Conservation (phyloP, 805 yeast genomes). For the Myxozyma vanderwaltii region DNA sequence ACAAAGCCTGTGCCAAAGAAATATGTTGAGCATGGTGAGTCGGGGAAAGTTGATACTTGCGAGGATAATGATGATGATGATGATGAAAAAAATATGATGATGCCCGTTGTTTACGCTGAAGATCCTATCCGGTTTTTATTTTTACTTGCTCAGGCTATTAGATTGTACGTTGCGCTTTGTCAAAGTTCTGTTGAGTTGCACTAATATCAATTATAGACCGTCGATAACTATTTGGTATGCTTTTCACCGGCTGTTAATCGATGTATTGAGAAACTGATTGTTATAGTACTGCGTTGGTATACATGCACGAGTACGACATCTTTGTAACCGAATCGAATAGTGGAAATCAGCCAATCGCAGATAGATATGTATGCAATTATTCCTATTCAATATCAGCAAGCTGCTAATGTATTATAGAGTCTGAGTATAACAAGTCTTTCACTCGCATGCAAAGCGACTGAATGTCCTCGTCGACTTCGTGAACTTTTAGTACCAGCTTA, state of each 20-base stretch:
- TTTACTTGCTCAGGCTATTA: background rate
- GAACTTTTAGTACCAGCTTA: constrained; percentile 29
- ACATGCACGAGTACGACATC: constrained; percentile 6
- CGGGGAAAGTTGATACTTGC: no score
- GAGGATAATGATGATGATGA: background rate
- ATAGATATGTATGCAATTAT: constrained; percentile 21
- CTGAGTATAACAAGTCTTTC: constrained; percentile 19
- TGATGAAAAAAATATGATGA: background rate
- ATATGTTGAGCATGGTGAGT: no score
- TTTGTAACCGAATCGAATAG: background rate
- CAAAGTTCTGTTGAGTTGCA: background rate
- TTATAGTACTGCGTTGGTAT: constrained; percentile 10
- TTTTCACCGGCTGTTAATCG: background rate
- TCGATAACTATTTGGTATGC: constrained; percentile 10
- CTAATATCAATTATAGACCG: background rate
- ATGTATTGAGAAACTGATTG: background rate
- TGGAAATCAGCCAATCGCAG: constrained; percentile 2
- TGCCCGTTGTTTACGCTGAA: background rate
- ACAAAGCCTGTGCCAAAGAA: no score
- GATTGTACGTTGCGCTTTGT: constrained; percentile 2
- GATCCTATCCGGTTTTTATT: constrained; percentile 1
- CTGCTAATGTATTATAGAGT: no score
- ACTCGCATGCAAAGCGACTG: constrained; percentile 28
- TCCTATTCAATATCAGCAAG: no score
- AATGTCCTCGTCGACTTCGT: constrained; percentile 25